Percentiles rank a stretch among this genome's conserved stretches.
phyloP scores from a whole-genome alignment of 192 early-diverging fungal species.

The Backusella tuberculispora region DNA sequence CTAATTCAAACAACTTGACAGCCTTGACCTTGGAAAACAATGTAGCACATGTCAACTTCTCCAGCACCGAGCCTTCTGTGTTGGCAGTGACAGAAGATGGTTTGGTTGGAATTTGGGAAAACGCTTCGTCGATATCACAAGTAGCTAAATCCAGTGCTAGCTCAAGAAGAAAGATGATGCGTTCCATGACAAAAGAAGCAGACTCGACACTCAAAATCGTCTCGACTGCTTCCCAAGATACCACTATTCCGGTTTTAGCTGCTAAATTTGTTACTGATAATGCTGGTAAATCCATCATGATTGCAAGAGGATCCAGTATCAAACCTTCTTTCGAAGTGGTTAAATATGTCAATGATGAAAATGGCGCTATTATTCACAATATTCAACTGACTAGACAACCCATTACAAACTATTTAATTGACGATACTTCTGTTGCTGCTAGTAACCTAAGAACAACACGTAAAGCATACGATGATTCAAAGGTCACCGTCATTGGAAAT shows the following conservation, averaged over 20 bases:
- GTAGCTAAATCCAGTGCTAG: neutral
- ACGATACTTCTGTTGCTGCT: slow-evolving; percentile 49
- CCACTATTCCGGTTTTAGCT: slow-evolving; percentile 49
- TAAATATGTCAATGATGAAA: slow-evolving; percentile 43
- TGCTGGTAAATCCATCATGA: slow-evolving; percentile 40
- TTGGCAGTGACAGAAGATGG: slow-evolving; percentile 60
- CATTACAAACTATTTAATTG: slow-evolving; percentile 48
- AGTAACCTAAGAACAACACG: slow-evolving; percentile 49
- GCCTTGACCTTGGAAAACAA: slow-evolving; percentile 56
- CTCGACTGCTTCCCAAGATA: slow-evolving; percentile 37
- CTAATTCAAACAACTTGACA: slow-evolving; percentile 46
- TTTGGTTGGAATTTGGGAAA: slow-evolving; percentile 54
- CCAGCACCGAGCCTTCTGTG: slow-evolving; percentile 43
- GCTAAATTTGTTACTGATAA: slow-evolving; percentile 48
- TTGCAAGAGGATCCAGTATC: slow-evolving; percentile 54
- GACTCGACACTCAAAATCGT: slow-evolving; percentile 51
- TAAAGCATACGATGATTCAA: slow-evolving; percentile 57
- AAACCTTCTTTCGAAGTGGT: slow-evolving; percentile 60
- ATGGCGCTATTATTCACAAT: slow-evolving; percentile 24
- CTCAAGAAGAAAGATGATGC: slow-evolving; percentile 43
- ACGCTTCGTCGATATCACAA: slow-evolving; percentile 33
- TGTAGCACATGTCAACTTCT: slow-evolving; percentile 50
- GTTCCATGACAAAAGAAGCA: slow-evolving; percentile 47
- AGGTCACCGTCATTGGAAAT: slow-evolving; percentile 44
- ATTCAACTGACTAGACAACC: slow-evolving; percentile 36